Conservation (phyloP, 768 basidiomycete species). For the Rhizopogon vesiculosus region DNA sequence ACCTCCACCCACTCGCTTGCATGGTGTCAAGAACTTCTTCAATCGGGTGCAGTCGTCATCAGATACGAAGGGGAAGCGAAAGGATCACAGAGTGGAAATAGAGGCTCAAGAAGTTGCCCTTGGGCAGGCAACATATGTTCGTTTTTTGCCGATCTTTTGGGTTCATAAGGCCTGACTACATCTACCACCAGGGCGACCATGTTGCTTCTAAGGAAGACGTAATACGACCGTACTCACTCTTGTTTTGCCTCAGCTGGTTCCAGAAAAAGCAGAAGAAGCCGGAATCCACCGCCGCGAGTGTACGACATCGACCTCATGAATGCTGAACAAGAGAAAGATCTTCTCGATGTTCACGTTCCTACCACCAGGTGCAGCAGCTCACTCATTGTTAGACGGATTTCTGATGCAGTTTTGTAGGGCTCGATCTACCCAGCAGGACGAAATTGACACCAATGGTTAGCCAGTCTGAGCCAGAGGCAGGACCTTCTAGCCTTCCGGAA, state of each 20-base stretch:
- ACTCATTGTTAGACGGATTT: neutral
- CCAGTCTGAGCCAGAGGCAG: neutral
- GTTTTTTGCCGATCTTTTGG: neutral
- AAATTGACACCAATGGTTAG: neutral
- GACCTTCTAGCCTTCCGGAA: neutral
- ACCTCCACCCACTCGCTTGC: neutral
- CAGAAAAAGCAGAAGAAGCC: neutral
- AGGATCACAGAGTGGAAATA: neutral
- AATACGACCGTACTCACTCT: neutral
- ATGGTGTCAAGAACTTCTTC: neutral
- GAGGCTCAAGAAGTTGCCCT: neutral
- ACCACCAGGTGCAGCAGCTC: neutral
- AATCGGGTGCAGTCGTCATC: no score
- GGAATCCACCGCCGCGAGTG: neutral
- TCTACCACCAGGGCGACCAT: neutral
- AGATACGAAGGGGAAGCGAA: neutral
- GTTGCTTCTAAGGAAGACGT: neutral
- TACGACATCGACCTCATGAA: neutral
- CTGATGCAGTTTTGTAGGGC: neutral
- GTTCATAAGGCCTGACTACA: neutral
- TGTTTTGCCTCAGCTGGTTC: neutral
- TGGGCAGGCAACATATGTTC: neutral
- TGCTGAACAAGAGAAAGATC: no score
- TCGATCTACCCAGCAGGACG: neutral
- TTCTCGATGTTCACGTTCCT: no score